Evolutionary conservation across 345 rosid species (phyloP).

Genomic region (Euclidium syriacum): DNA sequence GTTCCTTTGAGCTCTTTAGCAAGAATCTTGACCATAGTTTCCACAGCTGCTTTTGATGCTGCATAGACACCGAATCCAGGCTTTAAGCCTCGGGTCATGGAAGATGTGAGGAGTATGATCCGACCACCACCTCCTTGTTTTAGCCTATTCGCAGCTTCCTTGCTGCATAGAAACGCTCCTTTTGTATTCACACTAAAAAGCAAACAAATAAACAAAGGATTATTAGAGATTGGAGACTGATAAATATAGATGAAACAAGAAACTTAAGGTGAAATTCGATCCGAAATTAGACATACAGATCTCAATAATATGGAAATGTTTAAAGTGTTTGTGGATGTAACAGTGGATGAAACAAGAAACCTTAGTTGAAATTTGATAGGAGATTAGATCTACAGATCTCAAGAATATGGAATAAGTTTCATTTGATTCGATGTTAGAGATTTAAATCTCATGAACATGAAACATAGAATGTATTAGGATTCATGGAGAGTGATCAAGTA

Average conservation of each 20-base stretch:
- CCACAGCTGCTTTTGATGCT: conserved; percentile 44
- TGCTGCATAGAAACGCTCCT: conserved; percentile 40
- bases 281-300: too few species aligned
- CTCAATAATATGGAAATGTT: too few species aligned
- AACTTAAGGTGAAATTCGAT: too few species aligned
- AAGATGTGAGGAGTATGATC: conserved; percentile 37
- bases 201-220: neutral
- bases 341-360: neutral
- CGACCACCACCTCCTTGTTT: conserved; percentile 42
- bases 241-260: neutral
- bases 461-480: neutral
- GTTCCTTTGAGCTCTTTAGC: conserved; percentile 52
- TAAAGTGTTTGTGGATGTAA: neutral
- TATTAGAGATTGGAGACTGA: neutral
- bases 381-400: neutral
- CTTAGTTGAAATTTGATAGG: neutral
- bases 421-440: neutral
- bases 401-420: neutral
- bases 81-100: conserved; percentile 17
- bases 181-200: conserved; percentile 32
- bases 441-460: neutral
- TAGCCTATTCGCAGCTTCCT: conserved; percentile 42
- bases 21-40: conserved; percentile 39
- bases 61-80: conserved; percentile 27
- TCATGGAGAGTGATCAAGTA: neutral